A percentile compares a stretch with the other conserved stretches of the same genome.
Evolutionary conservation across 2,329 filamentous ascomycete genomes (phyloP).

Genomic region (Sporothrix sp.): DNA sequence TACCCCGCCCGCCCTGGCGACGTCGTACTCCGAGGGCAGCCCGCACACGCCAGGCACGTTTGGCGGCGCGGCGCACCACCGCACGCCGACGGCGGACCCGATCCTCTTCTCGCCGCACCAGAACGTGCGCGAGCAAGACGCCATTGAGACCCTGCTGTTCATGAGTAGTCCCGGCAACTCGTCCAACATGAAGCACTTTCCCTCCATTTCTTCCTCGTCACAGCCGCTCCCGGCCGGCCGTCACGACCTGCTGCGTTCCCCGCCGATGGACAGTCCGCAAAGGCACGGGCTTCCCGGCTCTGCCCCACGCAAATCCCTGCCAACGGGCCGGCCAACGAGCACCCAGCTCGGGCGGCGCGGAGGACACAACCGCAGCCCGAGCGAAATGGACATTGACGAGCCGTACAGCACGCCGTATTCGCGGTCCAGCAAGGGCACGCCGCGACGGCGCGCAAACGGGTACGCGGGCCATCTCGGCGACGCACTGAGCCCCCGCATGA

Average conservation of each 20-base stretch:
- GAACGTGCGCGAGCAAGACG: slow-evolving; percentile 65
- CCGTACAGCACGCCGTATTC: slow-evolving; percentile 26
- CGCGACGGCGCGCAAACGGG: slow-evolving; percentile 36
- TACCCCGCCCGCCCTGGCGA: slow-evolving; percentile 38
- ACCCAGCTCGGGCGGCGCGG: slow-evolving; percentile 15
- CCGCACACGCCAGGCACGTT: slow-evolving; percentile 30
- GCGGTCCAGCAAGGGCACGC: slow-evolving; percentile 26
- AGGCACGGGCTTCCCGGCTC: slow-evolving; percentile 36
- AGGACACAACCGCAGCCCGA: slow-evolving; percentile 23
- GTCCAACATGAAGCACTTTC: slow-evolving; percentile 50
- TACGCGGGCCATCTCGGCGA: slow-evolving; percentile 18
- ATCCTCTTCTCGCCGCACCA: slow-evolving; percentile 61
- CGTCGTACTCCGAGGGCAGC: slow-evolving; percentile 34
- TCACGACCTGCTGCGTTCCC: slow-evolving; percentile 11
- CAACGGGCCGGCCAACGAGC: slow-evolving; percentile 32
- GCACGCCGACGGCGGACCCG: slow-evolving; percentile 35
- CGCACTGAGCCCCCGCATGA: slow-evolving; percentile 25
- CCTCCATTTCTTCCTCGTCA: slow-evolving; percentile 27
- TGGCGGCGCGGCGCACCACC: slow-evolving; percentile 24
- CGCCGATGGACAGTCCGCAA: slow-evolving; percentile 21
- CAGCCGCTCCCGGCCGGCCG: slow-evolving; percentile 29
- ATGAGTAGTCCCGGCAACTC: slow-evolving; percentile 73
- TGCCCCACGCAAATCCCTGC: slow-evolving; percentile 42
- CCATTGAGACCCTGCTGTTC: slow-evolving; percentile 69
- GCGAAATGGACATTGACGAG: slow-evolving; percentile 40